These are phyloP conservation scores for Porcisia deanei DNA, from an alignment of 208 protist genomes.

Conservation along the genomic window DNA sequence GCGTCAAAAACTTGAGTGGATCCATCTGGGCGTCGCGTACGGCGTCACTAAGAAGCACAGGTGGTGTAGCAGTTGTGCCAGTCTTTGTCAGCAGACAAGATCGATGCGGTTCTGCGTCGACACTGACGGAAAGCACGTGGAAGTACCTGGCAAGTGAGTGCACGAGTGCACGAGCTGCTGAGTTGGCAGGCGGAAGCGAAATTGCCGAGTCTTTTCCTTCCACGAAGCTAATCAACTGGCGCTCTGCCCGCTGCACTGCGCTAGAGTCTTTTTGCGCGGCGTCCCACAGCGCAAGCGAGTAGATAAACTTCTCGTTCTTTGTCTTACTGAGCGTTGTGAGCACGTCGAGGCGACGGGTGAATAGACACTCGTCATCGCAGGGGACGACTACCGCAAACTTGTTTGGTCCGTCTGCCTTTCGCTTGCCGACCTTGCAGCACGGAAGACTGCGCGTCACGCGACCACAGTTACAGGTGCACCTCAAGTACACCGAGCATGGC, in stretches of 20 bases:
- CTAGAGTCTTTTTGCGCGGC: constrained; percentile 15
- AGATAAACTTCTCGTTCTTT: constrained; percentile 39
- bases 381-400: constrained; percentile 23
- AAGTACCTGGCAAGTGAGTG: constrained; percentile 69
- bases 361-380: constrained; percentile 43
- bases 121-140: constrained; percentile 47
- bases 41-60: constrained; percentile 37
- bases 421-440: constrained; percentile 43
- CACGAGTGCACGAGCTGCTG: constrained; percentile 49
- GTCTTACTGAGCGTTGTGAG: constrained; percentile 28
- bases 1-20: constrained; percentile 31
- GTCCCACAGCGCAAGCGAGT: constrained; percentile 70
- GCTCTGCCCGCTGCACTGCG: constrained; percentile 43
- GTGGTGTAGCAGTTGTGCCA: constrained; percentile 34
- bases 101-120: constrained; percentile 57
- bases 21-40: constrained; percentile 30
- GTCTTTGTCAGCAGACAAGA: constrained; percentile 57
- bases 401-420: constrained; percentile 27
- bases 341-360: constrained; percentile 28
- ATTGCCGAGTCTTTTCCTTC: constrained; percentile 27
- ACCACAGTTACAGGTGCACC: constrained; percentile 61
- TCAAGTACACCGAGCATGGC: constrained; percentile 38
- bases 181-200: constrained; percentile 43
- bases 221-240: constrained; percentile 47
- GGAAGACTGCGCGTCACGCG: constrained; percentile 31